These are phyloP conservation scores for Aureobasidium sp. DNA, from an alignment of 2,329 filamentous ascomycete species.

Conservation along the genomic window DNA sequence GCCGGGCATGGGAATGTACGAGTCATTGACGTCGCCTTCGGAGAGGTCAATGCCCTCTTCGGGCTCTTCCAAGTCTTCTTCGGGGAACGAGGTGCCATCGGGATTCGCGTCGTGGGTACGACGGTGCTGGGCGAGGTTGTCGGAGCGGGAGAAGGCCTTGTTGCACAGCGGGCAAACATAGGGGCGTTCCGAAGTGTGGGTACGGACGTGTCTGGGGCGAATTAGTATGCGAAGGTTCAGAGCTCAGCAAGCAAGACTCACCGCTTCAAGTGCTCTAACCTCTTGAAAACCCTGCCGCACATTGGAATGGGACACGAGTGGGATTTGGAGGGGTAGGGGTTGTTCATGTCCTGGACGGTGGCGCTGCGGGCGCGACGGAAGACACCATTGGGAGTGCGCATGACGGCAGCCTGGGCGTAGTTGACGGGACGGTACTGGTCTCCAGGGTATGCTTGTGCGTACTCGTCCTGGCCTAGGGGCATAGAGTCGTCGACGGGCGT, in stretches of 20 bases:
- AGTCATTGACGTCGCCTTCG: slow-evolving; percentile 19
- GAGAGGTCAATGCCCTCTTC: slow-evolving; percentile 77
- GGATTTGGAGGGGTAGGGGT: slow-evolving; percentile 90
- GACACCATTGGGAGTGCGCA: slow-evolving; percentile 60
- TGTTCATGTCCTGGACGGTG: slow-evolving; percentile 87
- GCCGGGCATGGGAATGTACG: slow-evolving; percentile 24
- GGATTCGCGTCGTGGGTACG: slow-evolving; percentile 73
- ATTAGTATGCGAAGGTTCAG: slow-evolving; percentile 29
- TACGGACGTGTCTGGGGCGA: slow-evolving; percentile 82
- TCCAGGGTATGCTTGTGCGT: slow-evolving; percentile 33
- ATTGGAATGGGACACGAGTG: slow-evolving; percentile 99
- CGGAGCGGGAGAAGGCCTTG: slow-evolving; percentile 96
- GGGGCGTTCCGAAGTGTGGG: slow-evolving; percentile 97
- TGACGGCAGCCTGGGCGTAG: slow-evolving; percentile 51
- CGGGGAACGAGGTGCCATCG: slow-evolving; percentile 55
- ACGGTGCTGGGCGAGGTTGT: slow-evolving; percentile 92
- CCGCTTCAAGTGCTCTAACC: slow-evolving; percentile 98
- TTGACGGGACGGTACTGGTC: slow-evolving; percentile 36
- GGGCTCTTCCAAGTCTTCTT: slow-evolving; percentile 83
- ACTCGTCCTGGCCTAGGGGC: slow-evolving; percentile 36
- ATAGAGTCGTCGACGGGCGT: slow-evolving; percentile 75
- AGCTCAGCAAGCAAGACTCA: slow-evolving; percentile 52
- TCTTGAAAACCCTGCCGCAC: slow-evolving; percentile 95
- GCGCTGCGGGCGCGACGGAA: slow-evolving; percentile 87
- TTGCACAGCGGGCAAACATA: slow-evolving; percentile 97